A percentile compares a stretch with the other conserved stretches of the same genome.
phyloP scores from a whole-genome alignment of 768 basidiomycete genomes.

The Neoboletus magnificus region DNA sequence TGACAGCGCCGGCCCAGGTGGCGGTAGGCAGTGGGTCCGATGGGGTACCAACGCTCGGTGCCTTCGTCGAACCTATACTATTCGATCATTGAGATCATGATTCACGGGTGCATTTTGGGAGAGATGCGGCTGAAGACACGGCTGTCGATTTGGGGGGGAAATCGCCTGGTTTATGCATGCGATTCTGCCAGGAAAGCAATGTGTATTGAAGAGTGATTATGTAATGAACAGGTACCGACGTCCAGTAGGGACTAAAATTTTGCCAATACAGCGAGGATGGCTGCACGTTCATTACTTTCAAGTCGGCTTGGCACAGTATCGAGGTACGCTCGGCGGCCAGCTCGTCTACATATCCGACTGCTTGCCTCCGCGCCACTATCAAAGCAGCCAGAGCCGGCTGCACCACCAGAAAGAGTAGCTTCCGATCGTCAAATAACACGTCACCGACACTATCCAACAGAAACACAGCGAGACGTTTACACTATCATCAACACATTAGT shows the following conservation, averaged over 20 bases:
- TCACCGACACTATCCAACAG: not conserved
- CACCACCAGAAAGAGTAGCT: not conserved
- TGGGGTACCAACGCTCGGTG: too few species aligned
- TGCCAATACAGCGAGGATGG: constrained; percentile 7
- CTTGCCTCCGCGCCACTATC: constrained; percentile 9
- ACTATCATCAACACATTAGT: not conserved
- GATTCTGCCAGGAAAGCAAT: too few species aligned
- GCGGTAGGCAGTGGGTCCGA: too few species aligned
- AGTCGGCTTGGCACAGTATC: constrained; percentile 4
- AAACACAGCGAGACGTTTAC: not conserved
- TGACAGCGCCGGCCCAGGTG: too few species aligned
- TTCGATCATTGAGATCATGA: too few species aligned
- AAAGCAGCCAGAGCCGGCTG: constrained; percentile 4
- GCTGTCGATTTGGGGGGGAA: too few species aligned
- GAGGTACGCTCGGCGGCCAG: constrained; percentile 5
- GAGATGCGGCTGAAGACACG: too few species aligned
- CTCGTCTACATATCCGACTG: constrained; percentile 8
- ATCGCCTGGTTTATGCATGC: too few species aligned
- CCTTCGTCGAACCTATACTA: too few species aligned
- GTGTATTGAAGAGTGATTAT: constrained; percentile 6
- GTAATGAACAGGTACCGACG: not conserved
- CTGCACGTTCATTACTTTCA: constrained; percentile 11
- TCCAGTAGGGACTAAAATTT: not conserved
- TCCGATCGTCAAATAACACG: not conserved
- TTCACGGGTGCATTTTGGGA: too few species aligned